These are phyloP conservation scores for Dothistroma pini DNA, from an alignment of 2,329 filamentous ascomycete genomes.

Conservation along the genomic window DNA sequence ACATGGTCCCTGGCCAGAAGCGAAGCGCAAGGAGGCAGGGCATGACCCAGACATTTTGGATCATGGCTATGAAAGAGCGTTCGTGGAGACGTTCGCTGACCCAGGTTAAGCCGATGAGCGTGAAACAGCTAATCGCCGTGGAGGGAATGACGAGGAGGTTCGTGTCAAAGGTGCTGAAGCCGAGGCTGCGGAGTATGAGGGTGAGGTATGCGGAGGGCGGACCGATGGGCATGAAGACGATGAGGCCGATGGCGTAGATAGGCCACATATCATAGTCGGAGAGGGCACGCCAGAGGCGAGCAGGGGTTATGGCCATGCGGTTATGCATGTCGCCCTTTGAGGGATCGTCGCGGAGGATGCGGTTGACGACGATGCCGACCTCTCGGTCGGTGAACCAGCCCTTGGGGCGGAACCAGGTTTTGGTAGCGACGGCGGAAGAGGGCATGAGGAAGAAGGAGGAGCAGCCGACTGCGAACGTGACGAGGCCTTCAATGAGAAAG, in stretches of 20 bases:
- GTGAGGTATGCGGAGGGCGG: conserved; percentile 55
- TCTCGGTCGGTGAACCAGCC: conserved; percentile 61
- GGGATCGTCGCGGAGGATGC: conserved; percentile 58
- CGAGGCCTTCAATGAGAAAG: conserved; percentile 20
- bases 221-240: conserved; percentile 52
- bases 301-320: conserved; percentile 52
- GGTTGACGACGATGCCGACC: conserved; percentile 59
- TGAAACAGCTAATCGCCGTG: conserved; percentile 37
- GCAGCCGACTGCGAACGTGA: conserved; percentile 9
- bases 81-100: conserved; percentile 47
- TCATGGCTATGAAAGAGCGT: conserved; percentile 46
- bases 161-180: conserved; percentile 58
- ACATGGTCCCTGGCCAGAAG: conserved; percentile 43
- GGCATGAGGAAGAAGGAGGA: conserved; percentile 10
- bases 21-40: conserved; percentile 54
- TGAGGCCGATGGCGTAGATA: conserved; percentile 51
- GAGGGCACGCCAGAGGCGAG: conserved; percentile 49
- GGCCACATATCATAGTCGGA: conserved; percentile 44
- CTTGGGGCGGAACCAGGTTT: conserved; percentile 56
- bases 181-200: conserved; percentile 54
- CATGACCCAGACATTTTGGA: conserved; percentile 56
- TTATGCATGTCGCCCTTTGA: conserved; percentile 56
- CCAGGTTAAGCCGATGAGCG: conserved; percentile 45
- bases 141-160: conserved; percentile 59
- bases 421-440: conserved; percentile 59